Percentiles rank a stretch among this genome's conserved stretches.
phyloP scores from a whole-genome alignment of 2,329 filamentous ascomycete species.

The Botrytis tulipae region DNA sequence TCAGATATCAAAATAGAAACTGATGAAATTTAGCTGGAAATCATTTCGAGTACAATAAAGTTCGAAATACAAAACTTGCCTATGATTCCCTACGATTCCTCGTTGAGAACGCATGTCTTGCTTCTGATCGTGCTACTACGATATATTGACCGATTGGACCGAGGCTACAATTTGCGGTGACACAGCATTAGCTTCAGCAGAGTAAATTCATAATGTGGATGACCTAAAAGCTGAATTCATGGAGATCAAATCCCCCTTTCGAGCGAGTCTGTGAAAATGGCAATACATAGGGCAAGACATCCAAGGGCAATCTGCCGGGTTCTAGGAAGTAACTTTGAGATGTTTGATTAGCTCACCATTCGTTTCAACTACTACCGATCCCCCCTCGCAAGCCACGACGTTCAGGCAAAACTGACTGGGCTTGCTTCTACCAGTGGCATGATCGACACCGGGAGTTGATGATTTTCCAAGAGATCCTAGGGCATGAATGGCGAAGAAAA shows the following conservation, averaged over 20 bases:
- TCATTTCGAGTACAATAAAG: background rate
- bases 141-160: conserved; percentile 1
- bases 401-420: conserved; percentile 17
- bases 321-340: background rate
- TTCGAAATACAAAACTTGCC: too few species aligned
- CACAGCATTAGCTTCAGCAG: conserved; percentile 20
- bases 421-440: conserved; percentile 14
- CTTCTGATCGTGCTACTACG: conserved; percentile 5
- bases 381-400: conserved; percentile 16
- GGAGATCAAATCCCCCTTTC: conserved; percentile 6
- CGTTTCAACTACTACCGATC: conserved; percentile 19
- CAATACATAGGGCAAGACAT: conserved; percentile 18
- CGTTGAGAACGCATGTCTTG: conserved; percentile 11
- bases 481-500: background rate
- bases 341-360: conserved; percentile 12
- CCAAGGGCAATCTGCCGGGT: background rate
- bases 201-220: conserved; percentile 14
- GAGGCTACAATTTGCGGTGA: conserved; percentile 5
- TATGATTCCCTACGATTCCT: background rate
- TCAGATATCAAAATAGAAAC: background rate
- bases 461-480: conserved; percentile 2
- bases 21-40: background rate
- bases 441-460: conserved; percentile 22
- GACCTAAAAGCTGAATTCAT: conserved; percentile 17
- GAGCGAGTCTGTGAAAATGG: background rate